These are phyloP conservation scores for Phialemonium atrogriseum DNA, from an alignment of 2,329 filamentous ascomycete species.

Conservation along the genomic window DNA sequence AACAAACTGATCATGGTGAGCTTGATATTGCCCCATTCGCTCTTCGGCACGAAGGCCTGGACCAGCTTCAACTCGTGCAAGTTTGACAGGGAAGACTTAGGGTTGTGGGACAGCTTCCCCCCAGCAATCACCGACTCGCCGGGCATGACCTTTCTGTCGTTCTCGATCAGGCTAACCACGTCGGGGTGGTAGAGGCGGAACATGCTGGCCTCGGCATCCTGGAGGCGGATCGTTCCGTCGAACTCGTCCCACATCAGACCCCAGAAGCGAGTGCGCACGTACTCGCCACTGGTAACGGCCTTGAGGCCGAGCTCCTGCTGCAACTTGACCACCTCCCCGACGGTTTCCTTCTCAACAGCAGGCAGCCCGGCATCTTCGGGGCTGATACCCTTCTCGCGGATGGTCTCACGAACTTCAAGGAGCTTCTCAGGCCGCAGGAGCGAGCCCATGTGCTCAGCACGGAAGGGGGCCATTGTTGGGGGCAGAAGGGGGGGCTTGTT, in stretches of 20 bases:
- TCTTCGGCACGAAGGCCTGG: conserved; percentile 35
- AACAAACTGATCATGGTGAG: conserved; percentile 35
- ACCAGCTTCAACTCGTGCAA: conserved; percentile 40
- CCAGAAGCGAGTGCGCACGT: conserved; percentile 45
- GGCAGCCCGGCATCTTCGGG: conserved; percentile 46
- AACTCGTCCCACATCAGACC: conserved; percentile 47
- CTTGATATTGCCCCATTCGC: conserved; percentile 43
- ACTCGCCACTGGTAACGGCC: conserved; percentile 65
- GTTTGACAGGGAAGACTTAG: conserved; percentile 34
- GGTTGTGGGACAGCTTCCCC: conserved; percentile 35
- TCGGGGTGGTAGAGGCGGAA: conserved; percentile 48
- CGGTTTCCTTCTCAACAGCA: conserved; percentile 55
- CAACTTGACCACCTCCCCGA: conserved; percentile 58
- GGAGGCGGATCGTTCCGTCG: conserved; percentile 36
- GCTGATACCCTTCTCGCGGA: conserved; percentile 47
- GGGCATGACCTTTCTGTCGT: conserved; percentile 45
- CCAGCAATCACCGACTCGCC: conserved; percentile 47
- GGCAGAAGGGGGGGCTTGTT: too few relatives aligned
- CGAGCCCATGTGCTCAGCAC: conserved; percentile 27
- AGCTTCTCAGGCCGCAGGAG: conserved; percentile 24
- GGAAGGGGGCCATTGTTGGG: conserved; percentile 22
- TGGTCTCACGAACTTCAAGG: conserved; percentile 42
- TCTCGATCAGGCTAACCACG: conserved; percentile 44
- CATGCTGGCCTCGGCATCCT: conserved; percentile 41
- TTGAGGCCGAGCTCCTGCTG: conserved; percentile 61